Evolutionary conservation across 345 rosid species (phyloP), one percentile per base, ranked within the genome.

Genomic region (Eucalyptus curtisii): DNA sequence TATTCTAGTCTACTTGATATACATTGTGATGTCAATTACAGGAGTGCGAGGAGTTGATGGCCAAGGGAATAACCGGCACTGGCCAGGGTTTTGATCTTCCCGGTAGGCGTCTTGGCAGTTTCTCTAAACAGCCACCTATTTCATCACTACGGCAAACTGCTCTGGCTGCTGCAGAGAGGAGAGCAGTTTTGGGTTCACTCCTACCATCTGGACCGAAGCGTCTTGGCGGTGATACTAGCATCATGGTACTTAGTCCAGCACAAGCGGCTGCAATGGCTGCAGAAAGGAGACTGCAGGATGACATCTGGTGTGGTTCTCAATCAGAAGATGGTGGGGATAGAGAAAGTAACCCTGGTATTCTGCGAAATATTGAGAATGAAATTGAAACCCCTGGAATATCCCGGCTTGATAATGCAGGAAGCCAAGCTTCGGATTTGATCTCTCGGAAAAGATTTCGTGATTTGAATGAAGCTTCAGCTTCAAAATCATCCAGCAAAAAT

Each of bases 241-340:
- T 97, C 33, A 98, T 94, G 99, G 93, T 95, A 50, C 98, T 97
- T 80, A 96, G 95, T 91, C 99, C 99, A 85, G 88, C 93, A 45
- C 99, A 97, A 93, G 99, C 99, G 85, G 98, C 98, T 86, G 98
- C 98, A 8, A 96, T 97, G 98, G 99, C 99, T 82, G 98, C 98
- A 27, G 99, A 97, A 95, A 98, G 98, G 90, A 92, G 99, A 88
- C 88, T 94, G 30, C 95, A 93, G 91, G 98, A 97, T 93, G 98
- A 96, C 87, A 90, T 98, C 25, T 95, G 99, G 97, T 96, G 99
- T 89, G 99, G 94, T 88, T 98, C 98, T 85, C 93, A 92, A 76
- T 91, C 92, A 48, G 97, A 92, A 90, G 90, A 44, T 89, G 88
- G 86, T 24, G 93, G 87, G 90, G 96, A 93, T 79, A 92, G 85